phyloP scores from a whole-genome alignment of 2,329 filamentous ascomycete species.

The Sclerotiophoma versabilis region DNA sequence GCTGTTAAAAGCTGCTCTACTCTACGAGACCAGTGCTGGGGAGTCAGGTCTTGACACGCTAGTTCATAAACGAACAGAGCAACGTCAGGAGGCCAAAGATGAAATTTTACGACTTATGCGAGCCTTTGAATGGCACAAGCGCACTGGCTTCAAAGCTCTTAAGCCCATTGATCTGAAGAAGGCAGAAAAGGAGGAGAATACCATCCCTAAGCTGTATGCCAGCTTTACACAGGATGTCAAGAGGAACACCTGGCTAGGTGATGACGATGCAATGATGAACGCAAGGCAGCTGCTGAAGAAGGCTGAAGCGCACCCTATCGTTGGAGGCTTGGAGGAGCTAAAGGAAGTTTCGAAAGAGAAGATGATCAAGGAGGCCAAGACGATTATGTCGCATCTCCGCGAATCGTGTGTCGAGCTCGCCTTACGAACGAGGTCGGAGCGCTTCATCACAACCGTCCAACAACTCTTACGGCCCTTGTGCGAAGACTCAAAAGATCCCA shows the following conservation, averaged over 20 bases:
- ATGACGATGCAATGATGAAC: conserved; percentile 20
- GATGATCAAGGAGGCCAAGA: conserved; percentile 22
- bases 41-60: conserved; percentile 26
- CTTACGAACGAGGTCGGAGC: conserved; percentile 25
- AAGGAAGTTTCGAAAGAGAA: conserved; percentile 6
- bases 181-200: conserved; percentile 10
- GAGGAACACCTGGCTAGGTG: conserved; percentile 30
- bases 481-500: background rate
- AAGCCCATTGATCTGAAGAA: conserved; percentile 9
- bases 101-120: conserved; percentile 25
- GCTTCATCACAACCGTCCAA: conserved; percentile 32
- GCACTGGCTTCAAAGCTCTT: conserved; percentile 5
- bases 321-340: conserved; percentile 9
- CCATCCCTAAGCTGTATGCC: conserved; percentile 22
- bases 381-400: conserved; percentile 27
- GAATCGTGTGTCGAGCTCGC: conserved; percentile 29
- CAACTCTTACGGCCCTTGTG: conserved; percentile 14
- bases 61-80: conserved; percentile 21
- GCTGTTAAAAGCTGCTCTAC: conserved; percentile 55
- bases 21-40: conserved; percentile 22
- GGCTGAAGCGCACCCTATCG: conserved; percentile 13
- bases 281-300: conserved; percentile 18
- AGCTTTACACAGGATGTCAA: conserved; percentile 29
- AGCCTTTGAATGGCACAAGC: conserved; percentile 26
- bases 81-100: conserved; percentile 18